Evolutionary conservation across 2,329 filamentous ascomycete genomes (phyloP), one percentile per base, ranked within the genome.

Genomic region (Pseudopithomyces chartarum): DNA sequence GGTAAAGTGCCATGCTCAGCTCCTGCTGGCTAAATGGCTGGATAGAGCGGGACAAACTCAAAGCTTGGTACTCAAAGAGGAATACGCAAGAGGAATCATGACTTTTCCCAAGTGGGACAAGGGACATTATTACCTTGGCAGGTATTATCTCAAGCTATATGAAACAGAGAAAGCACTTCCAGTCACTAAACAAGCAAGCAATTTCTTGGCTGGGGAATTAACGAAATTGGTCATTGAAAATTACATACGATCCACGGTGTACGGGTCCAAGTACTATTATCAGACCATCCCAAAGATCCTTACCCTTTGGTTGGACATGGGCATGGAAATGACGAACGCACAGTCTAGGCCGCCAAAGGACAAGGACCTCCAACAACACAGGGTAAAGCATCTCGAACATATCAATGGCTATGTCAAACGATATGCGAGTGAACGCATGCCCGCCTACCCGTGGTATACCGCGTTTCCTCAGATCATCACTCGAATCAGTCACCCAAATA

Each of bases 21-120:
- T 99, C 8, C 82, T 98, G 34, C 85, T 97, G 23, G 95, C 95
- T 12, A 98, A 97, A 73, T 99, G 96, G 96, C 87, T 97, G 26
- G 96, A 98, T 70, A 88, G 85, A 54, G 91, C 94, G n/a, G 95
- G 95, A 5, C 94, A 98, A 74, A 97, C 92, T 1, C 90, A 96
- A 68, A 90, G 91, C 3, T 84, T 87, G 43, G 87, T 90, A 3
- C 84, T 98, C 61, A 91, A 91, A 69, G 69, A 73, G 19, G 68
- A 71, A 23, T 99, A 97, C 67, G 89, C 92, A 60, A 85, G 90
- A 63, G 93, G 93, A 1, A 86, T 90, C n/a, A 87, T 85, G 70
- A 87, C 85, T 2, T 79, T 74, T 60, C 78, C 81, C 5, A 86
- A 86, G 50, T 99, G 94, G 93, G 95, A 99, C 73, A 98, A 97